These are phyloP conservation scores for Fusarium equiseti DNA, from an alignment of 2,329 filamentous ascomycete species.

Conservation along the genomic window DNA sequence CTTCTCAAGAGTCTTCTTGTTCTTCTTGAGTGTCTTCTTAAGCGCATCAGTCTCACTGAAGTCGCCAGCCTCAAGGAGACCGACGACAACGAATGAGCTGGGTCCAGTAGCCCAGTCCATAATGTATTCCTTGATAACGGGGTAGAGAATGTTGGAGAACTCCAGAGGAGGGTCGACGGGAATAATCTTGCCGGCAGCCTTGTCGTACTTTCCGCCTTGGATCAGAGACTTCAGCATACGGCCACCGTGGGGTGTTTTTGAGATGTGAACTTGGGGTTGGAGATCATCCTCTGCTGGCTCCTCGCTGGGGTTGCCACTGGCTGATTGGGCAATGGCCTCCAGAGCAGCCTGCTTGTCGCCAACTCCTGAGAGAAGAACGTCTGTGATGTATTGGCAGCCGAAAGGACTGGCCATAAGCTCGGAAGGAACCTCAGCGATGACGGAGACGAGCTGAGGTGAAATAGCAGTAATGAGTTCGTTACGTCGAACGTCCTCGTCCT, in stretches of 20 bases:
- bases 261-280: slow-evolving; percentile 65
- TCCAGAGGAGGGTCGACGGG: slow-evolving; percentile 80
- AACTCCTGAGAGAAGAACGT: slow-evolving; percentile 80
- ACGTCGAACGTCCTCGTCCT: slow-evolving; percentile 81
- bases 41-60: slow-evolving; percentile 77
- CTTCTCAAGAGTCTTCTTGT: slow-evolving; percentile 76
- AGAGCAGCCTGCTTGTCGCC: slow-evolving; percentile 84
- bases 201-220: slow-evolving; percentile 88
- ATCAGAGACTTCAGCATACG: slow-evolving; percentile 93
- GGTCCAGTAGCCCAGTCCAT: slow-evolving; percentile 87
- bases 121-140: slow-evolving; percentile 79
- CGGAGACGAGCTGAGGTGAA: slow-evolving; percentile 79
- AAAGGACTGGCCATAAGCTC: slow-evolving; percentile 81
- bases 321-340: slow-evolving; percentile 73
- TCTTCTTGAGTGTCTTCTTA: slow-evolving; percentile 76
- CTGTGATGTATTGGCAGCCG: slow-evolving; percentile 86
- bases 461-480: slow-evolving; percentile 81
- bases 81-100: slow-evolving; percentile 88
- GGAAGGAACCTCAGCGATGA: slow-evolving; percentile 75
- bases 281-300: slow-evolving; percentile 57
- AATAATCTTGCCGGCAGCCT: slow-evolving; percentile 75
- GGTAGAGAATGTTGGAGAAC: slow-evolving; percentile 86
- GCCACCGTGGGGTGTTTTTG: slow-evolving; percentile 72
- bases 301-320: slow-evolving; percentile 66
- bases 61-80: slow-evolving; percentile 79